Conservation (phyloP, 2,329 filamentous ascomycete species). For the Ophiosphaerella korrae region DNA sequence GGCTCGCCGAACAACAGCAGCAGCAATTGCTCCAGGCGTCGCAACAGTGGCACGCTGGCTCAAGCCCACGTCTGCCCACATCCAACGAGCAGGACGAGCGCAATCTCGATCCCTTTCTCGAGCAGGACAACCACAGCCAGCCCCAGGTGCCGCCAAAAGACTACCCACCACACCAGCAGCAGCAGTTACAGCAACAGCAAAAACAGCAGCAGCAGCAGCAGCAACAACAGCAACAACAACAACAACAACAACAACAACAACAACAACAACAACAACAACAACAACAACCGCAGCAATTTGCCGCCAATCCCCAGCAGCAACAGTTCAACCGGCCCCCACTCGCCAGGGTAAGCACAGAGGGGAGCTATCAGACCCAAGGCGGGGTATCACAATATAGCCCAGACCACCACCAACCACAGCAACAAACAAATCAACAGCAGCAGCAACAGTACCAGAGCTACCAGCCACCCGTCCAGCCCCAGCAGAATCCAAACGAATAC, state of each 20-base stretch:
- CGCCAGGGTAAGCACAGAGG: constrained; percentile 46
- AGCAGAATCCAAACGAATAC: constrained; percentile 33
- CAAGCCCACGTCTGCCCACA: constrained; percentile 41
- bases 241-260: constrained; percentile 42
- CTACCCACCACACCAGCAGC: constrained; percentile 35
- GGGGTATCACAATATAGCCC: constrained; percentile 49
- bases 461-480: constrained; percentile 30
- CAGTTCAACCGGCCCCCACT: constrained; percentile 45
- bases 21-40: constrained; percentile 29
- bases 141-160: constrained; percentile 47
- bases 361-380: constrained; percentile 45
- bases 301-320: constrained; percentile 36
- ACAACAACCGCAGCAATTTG: constrained; percentile 29
- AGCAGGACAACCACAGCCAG: constrained; percentile 35
- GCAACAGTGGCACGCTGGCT: constrained; percentile 37
- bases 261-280: constrained; percentile 34
- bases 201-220: too few species aligned
- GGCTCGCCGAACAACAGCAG: constrained; percentile 33
- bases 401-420: constrained; percentile 40
- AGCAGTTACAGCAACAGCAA: constrained; percentile 17
- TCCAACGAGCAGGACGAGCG: constrained; percentile 47
- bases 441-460: constrained; percentile 40
- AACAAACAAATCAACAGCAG: constrained; percentile 24
- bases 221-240: constrained; percentile 33
- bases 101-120: constrained; percentile 46